A percentile compares a stretch with the other conserved stretches of the same genome.
Evolutionary conservation across 176 grass and related monocot species (phyloP).

Genomic region (Rhipidocladum racemiflorum): DNA sequence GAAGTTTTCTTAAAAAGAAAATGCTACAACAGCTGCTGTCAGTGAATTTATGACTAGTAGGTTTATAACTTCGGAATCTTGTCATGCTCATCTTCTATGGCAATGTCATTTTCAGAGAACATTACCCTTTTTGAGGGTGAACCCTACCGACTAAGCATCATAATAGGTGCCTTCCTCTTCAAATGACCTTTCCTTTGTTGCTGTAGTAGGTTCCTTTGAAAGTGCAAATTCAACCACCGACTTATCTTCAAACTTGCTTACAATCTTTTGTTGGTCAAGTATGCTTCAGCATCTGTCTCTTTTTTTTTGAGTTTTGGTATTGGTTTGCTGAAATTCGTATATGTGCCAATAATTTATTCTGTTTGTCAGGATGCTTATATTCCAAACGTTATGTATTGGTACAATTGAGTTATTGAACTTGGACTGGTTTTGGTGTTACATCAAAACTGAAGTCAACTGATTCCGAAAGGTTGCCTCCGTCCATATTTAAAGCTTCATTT

Average conservation of each 20-base stretch:
- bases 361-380: background rate
- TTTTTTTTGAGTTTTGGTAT: background rate
- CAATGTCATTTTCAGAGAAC: conserved; percentile 19
- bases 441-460: background rate
- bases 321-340: background rate
- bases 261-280: background rate
- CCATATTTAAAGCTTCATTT: conserved; percentile 11
- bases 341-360: background rate
- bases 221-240: background rate
- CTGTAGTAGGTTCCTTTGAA: conserved; percentile 3
- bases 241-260: background rate
- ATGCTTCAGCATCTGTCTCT: background rate
- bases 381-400: background rate
- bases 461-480: background rate
- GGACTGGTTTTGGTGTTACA: background rate
- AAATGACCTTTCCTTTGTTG: background rate
- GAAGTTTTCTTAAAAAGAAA: conserved; percentile 3
- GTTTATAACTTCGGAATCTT: conserved; percentile 10
- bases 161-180: background rate
- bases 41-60: background rate
- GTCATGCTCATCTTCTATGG: background rate
- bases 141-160: background rate
- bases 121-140: background rate
- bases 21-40: background rate
- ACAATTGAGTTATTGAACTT: conserved; percentile 18